phyloP scores from a whole-genome alignment of 1,139 yeast species.

The Suhomyces ambrosiae region DNA sequence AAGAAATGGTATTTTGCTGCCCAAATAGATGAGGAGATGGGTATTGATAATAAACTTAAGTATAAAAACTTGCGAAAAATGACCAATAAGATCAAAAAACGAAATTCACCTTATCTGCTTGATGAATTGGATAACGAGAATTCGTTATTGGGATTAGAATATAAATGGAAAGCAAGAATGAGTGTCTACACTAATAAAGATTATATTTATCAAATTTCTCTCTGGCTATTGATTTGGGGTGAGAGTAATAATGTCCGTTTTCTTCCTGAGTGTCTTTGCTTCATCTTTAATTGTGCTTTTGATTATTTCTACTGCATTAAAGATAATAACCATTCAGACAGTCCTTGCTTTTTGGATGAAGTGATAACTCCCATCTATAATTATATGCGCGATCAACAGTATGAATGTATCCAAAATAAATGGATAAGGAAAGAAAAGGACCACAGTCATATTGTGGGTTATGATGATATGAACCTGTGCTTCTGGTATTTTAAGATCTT shows the following conservation, averaged over 20 bases:
- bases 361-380: conserved; percentile 75
- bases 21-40: conserved; percentile 3
- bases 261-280: conserved; percentile 47
- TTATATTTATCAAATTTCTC: conserved; percentile 32
- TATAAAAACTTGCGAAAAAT: conserved; percentile 2
- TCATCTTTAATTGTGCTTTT: conserved; percentile 35
- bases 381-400: conserved; percentile 47
- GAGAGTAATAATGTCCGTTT: conserved; percentile 46
- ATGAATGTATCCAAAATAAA: conserved; percentile 34
- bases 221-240: conserved; percentile 46
- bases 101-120: conserved; percentile 14
- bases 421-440: conserved; percentile 60
- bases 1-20: conserved; percentile 97
- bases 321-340: not conserved
- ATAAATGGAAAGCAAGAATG: conserved; percentile 29
- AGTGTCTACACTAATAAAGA: conserved; percentile 21
- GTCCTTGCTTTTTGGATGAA: conserved; percentile 53
- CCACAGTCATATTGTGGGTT: conserved; percentile 73
- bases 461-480: conserved; percentile 83
- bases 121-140: conserved; percentile 20
- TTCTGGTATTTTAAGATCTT: conserved; percentile 80
- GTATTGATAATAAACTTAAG: conserved; percentile 2
- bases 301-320: conserved; percentile 22
- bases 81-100: conserved; percentile 1
- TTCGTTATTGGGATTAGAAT: conserved; percentile 26